Evolutionary conservation across 2,329 filamentous ascomycete genomes (phyloP).

Genomic region (Leptoxyphium fumago): DNA sequence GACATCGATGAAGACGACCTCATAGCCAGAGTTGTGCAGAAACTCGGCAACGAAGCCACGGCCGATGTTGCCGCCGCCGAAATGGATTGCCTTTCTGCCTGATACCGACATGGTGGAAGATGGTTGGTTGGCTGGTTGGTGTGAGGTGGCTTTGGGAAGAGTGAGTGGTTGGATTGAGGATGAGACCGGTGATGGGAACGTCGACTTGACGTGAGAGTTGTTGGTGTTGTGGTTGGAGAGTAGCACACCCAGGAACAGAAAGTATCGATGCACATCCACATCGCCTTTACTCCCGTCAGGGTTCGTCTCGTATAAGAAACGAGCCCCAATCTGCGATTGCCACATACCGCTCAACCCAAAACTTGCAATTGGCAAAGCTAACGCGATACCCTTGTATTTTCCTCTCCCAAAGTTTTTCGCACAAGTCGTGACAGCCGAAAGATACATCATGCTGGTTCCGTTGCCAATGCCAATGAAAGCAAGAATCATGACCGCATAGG

Average conservation of each 20-base stretch:
- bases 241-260: conserved; percentile 66
- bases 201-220: background rate
- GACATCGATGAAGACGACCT: conserved; percentile 94
- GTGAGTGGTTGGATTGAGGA: background rate
- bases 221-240: conserved; percentile 25
- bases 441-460: conserved; percentile 78
- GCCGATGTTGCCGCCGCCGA: conserved; percentile 40
- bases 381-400: conserved; percentile 71
- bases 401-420: conserved; percentile 96
- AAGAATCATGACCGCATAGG: conserved; percentile 69
- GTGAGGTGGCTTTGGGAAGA: background rate
- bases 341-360: conserved; percentile 94
- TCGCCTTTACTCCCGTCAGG: conserved; percentile 47
- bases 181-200: background rate
- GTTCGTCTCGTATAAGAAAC: conserved; percentile 55
- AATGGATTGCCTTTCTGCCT: conserved; percentile 37
- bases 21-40: conserved; percentile 85
- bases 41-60: conserved; percentile 74
- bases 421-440: conserved; percentile 81
- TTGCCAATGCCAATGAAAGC: conserved; percentile 73
- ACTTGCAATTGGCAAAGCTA: conserved; percentile 80
- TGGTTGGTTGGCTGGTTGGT: conserved; percentile 2
- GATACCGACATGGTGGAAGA: conserved; percentile 11
- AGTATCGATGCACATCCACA: conserved; percentile 69
- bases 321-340: conserved; percentile 76